A percentile compares a stretch with the other conserved stretches of the same genome.
phyloP scores from a whole-genome alignment of 2,329 filamentous ascomycete species.

The Zasmidium cellare region DNA sequence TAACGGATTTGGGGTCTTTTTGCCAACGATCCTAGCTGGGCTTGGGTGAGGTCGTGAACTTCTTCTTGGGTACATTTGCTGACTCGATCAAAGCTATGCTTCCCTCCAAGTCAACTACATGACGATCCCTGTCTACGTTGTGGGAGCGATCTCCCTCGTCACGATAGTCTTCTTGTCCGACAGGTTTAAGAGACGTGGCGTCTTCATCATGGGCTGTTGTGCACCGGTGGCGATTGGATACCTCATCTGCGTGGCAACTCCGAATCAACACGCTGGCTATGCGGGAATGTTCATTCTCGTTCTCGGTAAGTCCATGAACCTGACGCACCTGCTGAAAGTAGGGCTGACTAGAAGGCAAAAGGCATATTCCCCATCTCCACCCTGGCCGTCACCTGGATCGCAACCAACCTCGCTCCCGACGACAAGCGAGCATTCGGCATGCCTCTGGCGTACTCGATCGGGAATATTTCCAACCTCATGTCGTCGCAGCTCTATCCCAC shows the following conservation, averaged over 20 bases:
- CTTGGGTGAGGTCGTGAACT: constrained; percentile 33
- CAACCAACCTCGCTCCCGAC: constrained; percentile 38
- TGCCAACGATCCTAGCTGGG: constrained; percentile 40
- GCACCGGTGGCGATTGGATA: constrained; percentile 37
- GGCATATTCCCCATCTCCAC: constrained; percentile 31
- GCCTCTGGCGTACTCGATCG: constrained; percentile 34
- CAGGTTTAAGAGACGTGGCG: constrained; percentile 31
- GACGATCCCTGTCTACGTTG: constrained; percentile 39
- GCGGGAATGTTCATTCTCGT: constrained; percentile 37
- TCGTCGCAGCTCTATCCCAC: constrained; percentile 38
- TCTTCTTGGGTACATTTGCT: not conserved
- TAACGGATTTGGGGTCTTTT: constrained; percentile 36
- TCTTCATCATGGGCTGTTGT: constrained; percentile 32
- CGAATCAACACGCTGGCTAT: constrained; percentile 34
- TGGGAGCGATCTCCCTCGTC: constrained; percentile 30
- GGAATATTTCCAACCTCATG: constrained; percentile 32
- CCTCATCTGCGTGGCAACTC: constrained; percentile 34
- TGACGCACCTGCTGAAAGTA: not conserved
- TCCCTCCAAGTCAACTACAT: constrained; percentile 23
- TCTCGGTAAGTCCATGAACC: constrained; percentile 11
- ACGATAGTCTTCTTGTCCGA: constrained; percentile 34
- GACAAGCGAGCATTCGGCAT: constrained; percentile 36
- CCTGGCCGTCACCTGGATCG: constrained; percentile 35
- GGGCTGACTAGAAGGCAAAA: not conserved
- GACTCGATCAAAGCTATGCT: constrained; percentile 12